Conservation (phyloP, 192 early-diverging fungal genomes). For the Coemansia furcata region DNA sequence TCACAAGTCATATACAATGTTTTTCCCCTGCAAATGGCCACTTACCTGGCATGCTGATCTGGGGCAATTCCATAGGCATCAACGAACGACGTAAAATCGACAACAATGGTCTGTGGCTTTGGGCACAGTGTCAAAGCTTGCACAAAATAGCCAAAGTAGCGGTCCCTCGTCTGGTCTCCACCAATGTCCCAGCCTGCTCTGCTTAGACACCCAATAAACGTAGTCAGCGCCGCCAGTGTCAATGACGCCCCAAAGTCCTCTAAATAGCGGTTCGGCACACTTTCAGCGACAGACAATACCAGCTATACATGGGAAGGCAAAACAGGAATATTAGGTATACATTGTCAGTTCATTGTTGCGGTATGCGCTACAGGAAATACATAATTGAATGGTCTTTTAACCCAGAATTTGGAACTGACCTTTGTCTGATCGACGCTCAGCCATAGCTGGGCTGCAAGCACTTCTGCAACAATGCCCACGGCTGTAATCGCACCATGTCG, state of each 20-base stretch:
- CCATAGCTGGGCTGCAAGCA: conserved; percentile 17
- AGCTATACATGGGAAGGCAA: conserved; percentile 11
- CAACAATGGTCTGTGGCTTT: conserved; percentile 17
- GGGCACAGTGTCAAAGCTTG: conserved; percentile 24
- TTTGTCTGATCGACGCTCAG: conserved; percentile 6
- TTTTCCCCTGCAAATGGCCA: neutral
- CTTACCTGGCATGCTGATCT: conserved; percentile 34
- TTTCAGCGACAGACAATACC: conserved; percentile 19
- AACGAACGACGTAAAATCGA: conserved; percentile 35
- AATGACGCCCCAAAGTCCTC: conserved; percentile 61
- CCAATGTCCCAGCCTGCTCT: conserved; percentile 36
- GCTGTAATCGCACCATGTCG: conserved; percentile 51
- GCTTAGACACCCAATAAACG: conserved; percentile 52
- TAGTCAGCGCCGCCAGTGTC: conserved; percentile 52
- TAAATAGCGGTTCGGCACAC: conserved; percentile 36
- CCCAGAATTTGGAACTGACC: conserved; percentile 8
- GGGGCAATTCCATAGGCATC: conserved; percentile 25
- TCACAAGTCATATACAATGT: neutral
- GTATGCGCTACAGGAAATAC: neutral
- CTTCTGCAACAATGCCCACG: conserved; percentile 31
- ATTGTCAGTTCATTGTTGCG: neutral
- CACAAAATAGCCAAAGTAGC: conserved; percentile 35
- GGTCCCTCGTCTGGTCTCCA: neutral
- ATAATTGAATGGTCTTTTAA: neutral
- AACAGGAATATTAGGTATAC: neutral